Conservation (phyloP, 2,329 filamentous ascomycete genomes). For the Claviceps sp. region DNA sequence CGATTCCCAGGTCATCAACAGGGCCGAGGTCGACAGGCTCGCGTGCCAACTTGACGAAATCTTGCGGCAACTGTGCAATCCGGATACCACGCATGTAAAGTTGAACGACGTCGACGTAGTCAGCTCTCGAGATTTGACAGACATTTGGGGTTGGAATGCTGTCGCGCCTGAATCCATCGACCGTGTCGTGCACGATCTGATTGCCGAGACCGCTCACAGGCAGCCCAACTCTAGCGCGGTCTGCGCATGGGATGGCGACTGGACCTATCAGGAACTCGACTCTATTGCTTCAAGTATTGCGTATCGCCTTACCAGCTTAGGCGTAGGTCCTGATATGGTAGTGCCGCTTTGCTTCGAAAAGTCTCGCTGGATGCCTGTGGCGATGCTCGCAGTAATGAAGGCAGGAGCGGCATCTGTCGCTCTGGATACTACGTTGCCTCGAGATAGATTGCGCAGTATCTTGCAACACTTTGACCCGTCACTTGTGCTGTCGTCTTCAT, state of each 20-base stretch:
- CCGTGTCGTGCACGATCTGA: conserved; percentile 11
- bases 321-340: conserved; percentile 9
- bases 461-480: conserved; percentile 2
- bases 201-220: conserved; percentile 5
- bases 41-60: conserved; percentile 1
- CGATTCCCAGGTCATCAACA: conserved; percentile 1
- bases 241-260: conserved; percentile 14
- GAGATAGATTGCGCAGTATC: conserved; percentile 7
- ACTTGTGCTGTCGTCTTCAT: conserved; percentile 1
- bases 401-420: conserved; percentile 16
- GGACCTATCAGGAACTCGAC: conserved; percentile 13
- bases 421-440: conserved; percentile 13
- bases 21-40: neutral
- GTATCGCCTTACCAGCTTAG: conserved; percentile 4
- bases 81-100: neutral
- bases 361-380: conserved; percentile 10
- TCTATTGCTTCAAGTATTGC: conserved; percentile 4
- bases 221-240: conserved; percentile 10
- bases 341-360: conserved; percentile 13
- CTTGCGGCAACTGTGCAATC: neutral
- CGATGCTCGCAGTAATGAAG: conserved; percentile 15
- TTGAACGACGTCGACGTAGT: conserved; percentile 1
- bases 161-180: conserved; percentile 5
- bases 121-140: neutral
- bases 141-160: conserved; percentile 10